Conservation (phyloP, 805 yeast species). For the Yarrowia sp. region DNA sequence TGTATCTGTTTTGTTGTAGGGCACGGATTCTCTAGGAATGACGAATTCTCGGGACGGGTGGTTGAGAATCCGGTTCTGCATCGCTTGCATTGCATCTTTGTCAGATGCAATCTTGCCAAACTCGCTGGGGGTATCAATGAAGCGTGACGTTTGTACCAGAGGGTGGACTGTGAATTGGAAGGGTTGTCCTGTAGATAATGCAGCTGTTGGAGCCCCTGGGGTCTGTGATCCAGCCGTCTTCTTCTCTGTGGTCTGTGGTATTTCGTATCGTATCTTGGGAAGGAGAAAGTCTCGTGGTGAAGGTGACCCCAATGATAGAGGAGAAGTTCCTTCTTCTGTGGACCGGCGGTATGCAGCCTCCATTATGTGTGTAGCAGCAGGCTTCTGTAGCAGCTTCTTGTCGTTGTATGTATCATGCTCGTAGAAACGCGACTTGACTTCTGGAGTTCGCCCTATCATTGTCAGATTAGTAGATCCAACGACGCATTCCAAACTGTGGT, state of each 20-base stretch:
- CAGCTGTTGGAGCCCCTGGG: neutral
- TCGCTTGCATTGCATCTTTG: slow-evolving; percentile 25
- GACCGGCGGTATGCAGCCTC: neutral
- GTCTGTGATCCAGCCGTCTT: neutral
- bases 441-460: neutral
- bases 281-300: slow-evolving; percentile 11
- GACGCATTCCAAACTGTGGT: neutral
- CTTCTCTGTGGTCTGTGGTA: neutral
- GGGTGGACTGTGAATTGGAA: slow-evolving; percentile 28
- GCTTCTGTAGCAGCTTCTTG: neutral
- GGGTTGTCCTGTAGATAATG: neutral
- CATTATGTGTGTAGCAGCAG: neutral
- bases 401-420: slow-evolving; percentile 14
- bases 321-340: neutral
- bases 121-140: slow-evolving; percentile 12
- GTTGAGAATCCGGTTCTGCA: slow-evolving; percentile 40
- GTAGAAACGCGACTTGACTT: slow-evolving; percentile 10
- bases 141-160: slow-evolving; percentile 13
- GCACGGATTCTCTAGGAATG: slow-evolving; percentile 40
- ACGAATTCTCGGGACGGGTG: slow-evolving; percentile 41
- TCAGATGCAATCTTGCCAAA: slow-evolving; percentile 3
- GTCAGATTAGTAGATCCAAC: neutral
- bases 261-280: neutral
- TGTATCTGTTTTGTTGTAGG: slow-evolving; percentile 38
- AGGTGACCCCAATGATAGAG: neutral